phyloP scores from a whole-genome alignment of 1,284 basidiomycete species.

The Tilletia indica region DNA sequence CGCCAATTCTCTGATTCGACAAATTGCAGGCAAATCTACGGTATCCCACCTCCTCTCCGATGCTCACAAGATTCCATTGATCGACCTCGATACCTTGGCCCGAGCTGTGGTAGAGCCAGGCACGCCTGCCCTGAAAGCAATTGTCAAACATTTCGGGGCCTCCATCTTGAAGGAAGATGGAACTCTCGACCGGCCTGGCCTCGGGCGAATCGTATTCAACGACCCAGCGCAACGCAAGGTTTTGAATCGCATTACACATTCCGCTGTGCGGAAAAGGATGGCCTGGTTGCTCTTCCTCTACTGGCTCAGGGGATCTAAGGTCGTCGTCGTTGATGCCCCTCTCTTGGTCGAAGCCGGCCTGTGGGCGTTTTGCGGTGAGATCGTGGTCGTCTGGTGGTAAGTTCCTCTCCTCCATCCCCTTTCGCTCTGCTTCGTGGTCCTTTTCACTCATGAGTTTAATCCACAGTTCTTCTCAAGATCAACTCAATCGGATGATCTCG shows the following conservation, averaged over 20 bases:
- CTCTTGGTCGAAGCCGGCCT: constrained; percentile 84
- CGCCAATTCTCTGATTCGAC: not conserved
- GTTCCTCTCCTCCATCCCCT: constrained; percentile 41
- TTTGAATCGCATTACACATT: constrained; percentile 85
- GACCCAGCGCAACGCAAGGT: constrained; percentile 66
- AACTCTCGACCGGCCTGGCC: constrained; percentile 74
- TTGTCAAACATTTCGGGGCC: constrained; percentile 71
- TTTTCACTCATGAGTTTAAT: not conserved
- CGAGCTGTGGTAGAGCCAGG: constrained; percentile 84
- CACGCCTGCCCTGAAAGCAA: constrained; percentile 69
- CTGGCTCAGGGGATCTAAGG: constrained; percentile 76
- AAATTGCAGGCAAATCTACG: constrained; percentile 69
- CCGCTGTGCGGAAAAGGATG: constrained; percentile 77
- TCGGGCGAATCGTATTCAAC: constrained; percentile 79
- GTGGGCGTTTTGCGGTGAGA: constrained; percentile 78
- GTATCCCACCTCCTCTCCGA: constrained; percentile 73
- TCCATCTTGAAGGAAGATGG: constrained; percentile 68
- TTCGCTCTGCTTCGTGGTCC: not conserved
- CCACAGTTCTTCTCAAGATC: constrained; percentile 37
- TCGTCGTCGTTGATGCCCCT: constrained; percentile 88
- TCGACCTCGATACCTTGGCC: constrained; percentile 90
- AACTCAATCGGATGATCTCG: constrained; percentile 48
- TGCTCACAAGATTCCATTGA: constrained; percentile 68
- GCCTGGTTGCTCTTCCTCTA: constrained; percentile 67
- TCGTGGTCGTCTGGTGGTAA: constrained; percentile 86